phyloP scores from a whole-genome alignment of 139 green algal species.

The Diplosphaera chodatii region DNA sequence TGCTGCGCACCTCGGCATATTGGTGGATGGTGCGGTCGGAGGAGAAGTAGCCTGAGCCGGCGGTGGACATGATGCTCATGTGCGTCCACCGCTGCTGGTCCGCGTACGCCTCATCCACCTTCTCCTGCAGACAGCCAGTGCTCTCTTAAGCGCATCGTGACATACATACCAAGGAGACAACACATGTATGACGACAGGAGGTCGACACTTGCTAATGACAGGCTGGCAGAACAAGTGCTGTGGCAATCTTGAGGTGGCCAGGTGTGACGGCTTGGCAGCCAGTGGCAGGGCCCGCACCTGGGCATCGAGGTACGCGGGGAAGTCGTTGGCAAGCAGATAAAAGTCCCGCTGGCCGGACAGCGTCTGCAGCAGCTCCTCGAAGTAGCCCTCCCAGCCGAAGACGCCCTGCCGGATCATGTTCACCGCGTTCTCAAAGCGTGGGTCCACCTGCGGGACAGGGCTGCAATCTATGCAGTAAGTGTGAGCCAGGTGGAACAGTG shows the following conservation, averaged over 20 bases:
- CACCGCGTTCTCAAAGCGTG: constrained; percentile 72
- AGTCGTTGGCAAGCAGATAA: constrained; percentile 98
- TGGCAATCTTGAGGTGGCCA: too few species aligned
- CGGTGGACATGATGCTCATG: constrained; percentile 89
- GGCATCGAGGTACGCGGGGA: constrained; percentile 80
- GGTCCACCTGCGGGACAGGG: too few species aligned
- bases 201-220: too few species aligned
- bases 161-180: too few species aligned
- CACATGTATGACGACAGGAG: too few species aligned
- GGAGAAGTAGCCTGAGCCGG: constrained; percentile 87
- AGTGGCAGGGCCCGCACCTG: too few species aligned
- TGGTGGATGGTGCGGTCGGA: constrained; percentile 92
- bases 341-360: constrained; percentile 81
- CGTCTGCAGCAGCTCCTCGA: constrained; percentile 63
- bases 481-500: too few species aligned
- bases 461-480: too few species aligned
- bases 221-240: too few species aligned
- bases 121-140: too few species aligned
- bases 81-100: constrained; percentile 66
- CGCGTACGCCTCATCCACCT: constrained; percentile 61
- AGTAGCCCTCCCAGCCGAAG: constrained; percentile 97
- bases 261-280: too few species aligned
- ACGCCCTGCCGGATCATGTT: constrained; percentile 66
- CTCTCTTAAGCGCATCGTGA: too few species aligned
- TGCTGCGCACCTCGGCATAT: constrained; percentile 71